phyloP scores from a whole-genome alignment of 371 early-diverging fungal species.

The Mucor racemosus region DNA sequence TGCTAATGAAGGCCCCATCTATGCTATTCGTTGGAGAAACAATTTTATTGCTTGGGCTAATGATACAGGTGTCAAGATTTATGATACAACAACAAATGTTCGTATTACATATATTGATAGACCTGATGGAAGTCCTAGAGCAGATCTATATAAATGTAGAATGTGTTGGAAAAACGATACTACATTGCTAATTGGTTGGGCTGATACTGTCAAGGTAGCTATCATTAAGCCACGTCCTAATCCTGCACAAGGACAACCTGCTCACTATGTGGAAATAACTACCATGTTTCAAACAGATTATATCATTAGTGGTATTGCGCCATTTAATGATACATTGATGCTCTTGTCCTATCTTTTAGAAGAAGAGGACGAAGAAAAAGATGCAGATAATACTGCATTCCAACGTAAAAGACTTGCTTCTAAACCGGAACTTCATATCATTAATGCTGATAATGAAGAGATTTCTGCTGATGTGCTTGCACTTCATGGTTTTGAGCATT shows the following conservation, averaged over 20 bases:
- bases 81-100: slow-evolving; percentile 71
- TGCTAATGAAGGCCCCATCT: slow-evolving; percentile 89
- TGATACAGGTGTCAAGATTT: slow-evolving; percentile 86
- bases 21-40: slow-evolving; percentile 83
- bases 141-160: slow-evolving; percentile 87
- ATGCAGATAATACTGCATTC: slow-evolving; percentile 29
- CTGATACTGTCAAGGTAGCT: slow-evolving; percentile 87
- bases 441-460: slow-evolving; percentile 79
- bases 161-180: slow-evolving; percentile 84
- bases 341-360: slow-evolving; percentile 75
- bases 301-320: slow-evolving; percentile 87
- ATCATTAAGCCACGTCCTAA: slow-evolving; percentile 57
- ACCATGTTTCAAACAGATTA: slow-evolving; percentile 87
- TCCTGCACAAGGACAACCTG: slow-evolving; percentile 54
- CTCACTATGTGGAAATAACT: slow-evolving; percentile 78
- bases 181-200: slow-evolving; percentile 91
- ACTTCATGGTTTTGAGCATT: slow-evolving; percentile 81
- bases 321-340: slow-evolving; percentile 75
- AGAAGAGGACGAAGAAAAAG: slow-evolving; percentile 30
- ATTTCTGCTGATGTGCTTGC: slow-evolving; percentile 86
- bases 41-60: slow-evolving; percentile 92
- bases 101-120: slow-evolving; percentile 87
- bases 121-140: slow-evolving; percentile 77
- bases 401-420: slow-evolving; percentile 52
- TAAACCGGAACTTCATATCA: slow-evolving; percentile 90